Evolutionary conservation across 345 rosid genomes (phyloP), one percentile per base, ranked within the genome.

Genomic region (Citrus inodora): DNA sequence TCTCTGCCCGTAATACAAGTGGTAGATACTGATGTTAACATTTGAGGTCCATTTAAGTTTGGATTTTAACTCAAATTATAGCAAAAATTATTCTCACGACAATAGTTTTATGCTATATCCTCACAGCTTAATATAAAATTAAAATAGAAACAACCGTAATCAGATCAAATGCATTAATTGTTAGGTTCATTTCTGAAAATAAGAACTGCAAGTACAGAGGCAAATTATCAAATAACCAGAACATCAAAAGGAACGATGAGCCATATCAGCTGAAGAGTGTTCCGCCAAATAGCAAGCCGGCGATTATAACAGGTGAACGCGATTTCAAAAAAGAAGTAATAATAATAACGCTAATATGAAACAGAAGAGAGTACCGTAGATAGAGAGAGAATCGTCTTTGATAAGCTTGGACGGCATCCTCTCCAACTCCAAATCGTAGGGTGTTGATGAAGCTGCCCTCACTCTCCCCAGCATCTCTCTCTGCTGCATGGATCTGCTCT

Each of bases 351-450:
- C 9, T 13, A 19, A 9, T 37, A 35, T 7, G 22, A 9, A 21
- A 22, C n/a, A 7, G 17, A 48, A 75, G 46, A 51, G 66, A 27
- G 51, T 86, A 91, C 96, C 98, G 86, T 89, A 95, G 76, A 95
- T 75, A 82, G 98, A 95, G 86, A 95, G 88, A 78, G 89, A 86
- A 84, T 93, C 95, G 82, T 87, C 91, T 79, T 90, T 94, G 88
- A 91, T 82, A 80, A 91, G 80, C 86, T 94, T 92, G 42, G 97
- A 77, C 51, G 94, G 87, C 10, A 85, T 86, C 74, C 89, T 84
- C 80, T 90, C 94, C 73, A 90, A 71, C 82, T 93, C 94, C 78
- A 91, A 73, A 76, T 76, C 58, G 24, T 89, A 97, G 33, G 85
- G 83, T 42, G 97, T 70, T 32, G 95, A 87, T 1, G 94, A 87